phyloP scores from a whole-genome alignment of 2,329 filamentous ascomycete species.

The Sporothrix humicola region DNA sequence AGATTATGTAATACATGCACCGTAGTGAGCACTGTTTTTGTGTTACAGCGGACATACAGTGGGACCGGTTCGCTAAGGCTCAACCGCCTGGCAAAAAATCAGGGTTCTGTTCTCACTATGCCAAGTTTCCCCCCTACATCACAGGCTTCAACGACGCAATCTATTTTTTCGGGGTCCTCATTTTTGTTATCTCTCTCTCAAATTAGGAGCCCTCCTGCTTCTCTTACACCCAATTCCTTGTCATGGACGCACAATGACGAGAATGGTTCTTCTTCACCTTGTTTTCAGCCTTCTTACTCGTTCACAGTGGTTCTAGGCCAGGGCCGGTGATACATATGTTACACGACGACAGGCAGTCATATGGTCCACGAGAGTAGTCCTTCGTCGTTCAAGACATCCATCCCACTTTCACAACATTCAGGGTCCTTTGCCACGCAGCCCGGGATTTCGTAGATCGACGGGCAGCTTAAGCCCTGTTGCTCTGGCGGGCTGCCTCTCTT shows the following conservation, averaged over 20 bases:
- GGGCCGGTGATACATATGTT: neutral
- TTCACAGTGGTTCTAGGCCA: neutral
- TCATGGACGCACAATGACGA: too few species aligned
- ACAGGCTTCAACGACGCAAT: neutral
- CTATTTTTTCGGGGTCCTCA: neutral
- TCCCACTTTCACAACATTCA: neutral
- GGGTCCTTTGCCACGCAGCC: conserved; percentile 14
- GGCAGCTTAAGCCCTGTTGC: neutral
- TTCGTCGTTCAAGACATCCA: neutral
- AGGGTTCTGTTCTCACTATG: neutral
- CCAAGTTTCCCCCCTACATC: neutral
- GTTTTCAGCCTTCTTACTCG: neutral
- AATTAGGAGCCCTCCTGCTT: too few species aligned
- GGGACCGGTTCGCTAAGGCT: neutral
- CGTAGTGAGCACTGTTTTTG: neutral
- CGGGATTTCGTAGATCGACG: neutral
- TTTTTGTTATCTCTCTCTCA: too few species aligned
- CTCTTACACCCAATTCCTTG: too few species aligned
- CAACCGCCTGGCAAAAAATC: neutral
- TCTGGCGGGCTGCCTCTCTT: conserved; percentile 5
- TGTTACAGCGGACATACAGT: neutral
- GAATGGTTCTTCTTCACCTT: too few species aligned
- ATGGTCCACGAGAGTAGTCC: neutral
- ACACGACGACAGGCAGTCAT: neutral
- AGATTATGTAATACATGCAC: neutral